Evolutionary conservation across 257 asterid genomes (phyloP).

Genomic region (Scutellaria baicalensis): DNA sequence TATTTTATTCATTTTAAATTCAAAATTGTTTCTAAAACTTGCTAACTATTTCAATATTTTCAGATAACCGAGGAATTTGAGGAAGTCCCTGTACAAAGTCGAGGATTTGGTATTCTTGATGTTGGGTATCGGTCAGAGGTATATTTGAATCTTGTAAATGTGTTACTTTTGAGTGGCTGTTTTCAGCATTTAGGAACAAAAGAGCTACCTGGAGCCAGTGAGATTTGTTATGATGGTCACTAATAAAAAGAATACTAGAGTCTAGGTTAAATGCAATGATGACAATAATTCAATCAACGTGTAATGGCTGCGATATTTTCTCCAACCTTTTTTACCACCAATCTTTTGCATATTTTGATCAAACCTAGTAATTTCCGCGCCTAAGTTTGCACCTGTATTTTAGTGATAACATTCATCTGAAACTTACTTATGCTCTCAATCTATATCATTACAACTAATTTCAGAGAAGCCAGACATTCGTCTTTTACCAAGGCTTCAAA

Average conservation of each 20-base stretch:
- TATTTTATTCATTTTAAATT: background rate
- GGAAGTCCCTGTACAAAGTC: constrained; percentile 23
- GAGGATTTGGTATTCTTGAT: constrained; percentile 25
- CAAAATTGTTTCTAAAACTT: background rate
- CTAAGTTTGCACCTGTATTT: background rate
- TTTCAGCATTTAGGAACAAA: background rate
- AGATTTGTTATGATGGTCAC: background rate
- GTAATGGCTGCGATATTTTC: background rate
- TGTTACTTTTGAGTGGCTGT: background rate
- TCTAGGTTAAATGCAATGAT: background rate
- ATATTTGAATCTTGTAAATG: background rate
- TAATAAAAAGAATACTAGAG: background rate
- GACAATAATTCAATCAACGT: background rate
- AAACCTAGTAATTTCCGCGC: background rate
- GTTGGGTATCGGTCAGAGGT: constrained; percentile 26
- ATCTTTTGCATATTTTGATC: background rate
- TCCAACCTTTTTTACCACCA: background rate
- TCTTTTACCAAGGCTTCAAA: background rate
- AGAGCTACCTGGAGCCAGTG: background rate
- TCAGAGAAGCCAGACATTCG: background rate
- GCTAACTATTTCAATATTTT: background rate
- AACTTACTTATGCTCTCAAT: background rate
- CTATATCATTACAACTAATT: no score
- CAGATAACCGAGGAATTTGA: constrained; percentile 17
- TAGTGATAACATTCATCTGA: background rate